Base-by-base conservation (phyloP, 345 rosid species). In the Euclidium syriacum region DNA sequence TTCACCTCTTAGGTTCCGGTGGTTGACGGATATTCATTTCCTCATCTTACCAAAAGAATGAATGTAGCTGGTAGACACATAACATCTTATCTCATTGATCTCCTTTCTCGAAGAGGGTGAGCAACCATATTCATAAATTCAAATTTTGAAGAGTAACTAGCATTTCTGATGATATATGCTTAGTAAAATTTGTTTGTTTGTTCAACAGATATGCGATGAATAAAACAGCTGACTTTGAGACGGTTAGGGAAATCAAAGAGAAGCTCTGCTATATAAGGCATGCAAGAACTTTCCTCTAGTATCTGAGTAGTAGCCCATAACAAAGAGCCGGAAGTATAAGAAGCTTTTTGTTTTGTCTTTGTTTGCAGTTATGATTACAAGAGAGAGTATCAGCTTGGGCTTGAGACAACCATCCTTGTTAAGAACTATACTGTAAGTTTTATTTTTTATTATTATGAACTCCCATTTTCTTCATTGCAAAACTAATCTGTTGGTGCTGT, bases 31-130 rank as follows among this genome's bases (percentile, higher is more conserved):
- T 94, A 85, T 66, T 94, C 99, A 10, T 94, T 94, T 44, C 99
- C 99, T 57, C 99, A 94, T 80, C 91, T 94, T 29, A 94, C 99
- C 30, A 94, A 94, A 75, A 78, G 97, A 57, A 94, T 92, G 99
- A 94, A 94, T 73, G 95, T 94, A 8, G 96, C 97, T 75, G 99
- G 99, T 11, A 87, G 99, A 55, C 97, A 94, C 79, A 94, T 94
- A 56, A 94, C 99, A 46, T 78, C 97, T 0, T 90, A 94, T 78
- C 97, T 94, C 47, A 88, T 94, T 56, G 99, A 94, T 75, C 87
- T 94, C 50, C 95, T 94, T 52, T 89, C 96, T 46, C 79, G 95
- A 49, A 79, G 99, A 78, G 98, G 99, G 99, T 90, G 79, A 81
- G 89, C 39, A 25, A 36, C 50, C 39, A 26, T n/a, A 32, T 47